Evolutionary conservation across 495 filamentous ascomycete genomes (phyloP), one percentile per base, ranked within the genome.

Genomic region (Physcia stellaris): DNA sequence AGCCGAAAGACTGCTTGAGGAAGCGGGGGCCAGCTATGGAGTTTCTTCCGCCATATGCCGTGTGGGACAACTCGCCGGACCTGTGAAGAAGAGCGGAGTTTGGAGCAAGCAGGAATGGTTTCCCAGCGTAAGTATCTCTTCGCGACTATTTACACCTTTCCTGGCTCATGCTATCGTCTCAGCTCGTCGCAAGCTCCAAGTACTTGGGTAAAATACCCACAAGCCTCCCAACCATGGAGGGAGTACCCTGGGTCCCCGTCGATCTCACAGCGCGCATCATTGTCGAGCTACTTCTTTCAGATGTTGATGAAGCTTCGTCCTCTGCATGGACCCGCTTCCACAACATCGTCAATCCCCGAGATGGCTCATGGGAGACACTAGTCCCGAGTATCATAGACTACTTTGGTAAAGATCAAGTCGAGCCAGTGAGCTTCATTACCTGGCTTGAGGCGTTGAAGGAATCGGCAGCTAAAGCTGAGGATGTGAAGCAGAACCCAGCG

Each of bases 91-190:
- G 1, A 33, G 41, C 4, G 66, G 69, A 1, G 42, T 51, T 12
- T 76, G 70, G 71, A 71, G 68, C 42, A 50, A 43, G 12, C 62
- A 68, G 20, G 70, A 77, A 39, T 75, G 66, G 66, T 48, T 77
- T 1, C 73, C 70, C 0, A 58, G 49, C 12, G 11, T 57, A 21
- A 28, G 26, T n/a, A n/a, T n/a, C n/a, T n/a, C n/a, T n/a, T n/a
- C n/a, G n/a, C n/a, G n/a, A n/a, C n/a, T n/a, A n/a, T n/a, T n/a
- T n/a, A n/a, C n/a, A n/a, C n/a, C n/a, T n/a, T n/a, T n/a, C n/a
- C n/a, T n/a, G n/a, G n/a, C n/a, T n/a, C n/a, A n/a, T n/a, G n/a
- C n/a, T n/a, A n/a, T n/a, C n/a, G n/a, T n/a, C n/a, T n/a, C n/a
- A n/a, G 12, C 51, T 71, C 31, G 43, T 71, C 30, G 60, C 60